Evolutionary conservation across 805 yeast genomes (phyloP), one percentile per base, ranked within the genome.

Genomic region (Teunomyces funiuensis): DNA sequence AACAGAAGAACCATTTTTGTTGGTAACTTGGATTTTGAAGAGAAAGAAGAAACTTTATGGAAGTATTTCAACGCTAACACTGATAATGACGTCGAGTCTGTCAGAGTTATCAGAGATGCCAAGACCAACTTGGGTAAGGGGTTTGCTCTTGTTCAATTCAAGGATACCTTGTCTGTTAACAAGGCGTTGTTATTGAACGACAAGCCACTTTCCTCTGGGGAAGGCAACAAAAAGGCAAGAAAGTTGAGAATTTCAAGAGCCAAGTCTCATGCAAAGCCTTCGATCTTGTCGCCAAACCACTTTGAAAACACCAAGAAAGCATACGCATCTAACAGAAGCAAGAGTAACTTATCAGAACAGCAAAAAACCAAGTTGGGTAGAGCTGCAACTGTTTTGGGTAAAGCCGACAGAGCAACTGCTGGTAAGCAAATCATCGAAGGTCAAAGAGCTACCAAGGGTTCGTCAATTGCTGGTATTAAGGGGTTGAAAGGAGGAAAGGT

Each of bases 81-180:
- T 27, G 62, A 58, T 26, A 66, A 65, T 33, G 82, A 78, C 19
- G 85, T 93, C 41, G 96, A 89, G 60, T 83, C 85, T 47, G 97
- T 93, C 23, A 79, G 99, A 62, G 77, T 93, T 36, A 78, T 93
- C 25, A 80, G 99, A 59, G 99, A 93, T 60, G 68, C 95, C 13
- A 88, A 88, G 67, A 91, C 97, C 16, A 91, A 93, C 55, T 73
- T 91, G 44, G 99, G 99, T 49, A 93, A 93, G 67, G 99, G 99
- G 5, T 90, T 93, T 68, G 99, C 96, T 5, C 87, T 90, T 60
- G 89, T 93, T 26, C 98, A 91, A 63, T 93, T 90, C 69, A 77
- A 73, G 46, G 91, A 86, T 55, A 52, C 77, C 1, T 65, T 83
- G 41, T 72, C 82, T 30, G 96, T 93, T 7, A 81, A 82, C 47